Base-by-base conservation (phyloP, 2,329 filamentous ascomycete genomes). In the Shiraia bambusicola region DNA sequence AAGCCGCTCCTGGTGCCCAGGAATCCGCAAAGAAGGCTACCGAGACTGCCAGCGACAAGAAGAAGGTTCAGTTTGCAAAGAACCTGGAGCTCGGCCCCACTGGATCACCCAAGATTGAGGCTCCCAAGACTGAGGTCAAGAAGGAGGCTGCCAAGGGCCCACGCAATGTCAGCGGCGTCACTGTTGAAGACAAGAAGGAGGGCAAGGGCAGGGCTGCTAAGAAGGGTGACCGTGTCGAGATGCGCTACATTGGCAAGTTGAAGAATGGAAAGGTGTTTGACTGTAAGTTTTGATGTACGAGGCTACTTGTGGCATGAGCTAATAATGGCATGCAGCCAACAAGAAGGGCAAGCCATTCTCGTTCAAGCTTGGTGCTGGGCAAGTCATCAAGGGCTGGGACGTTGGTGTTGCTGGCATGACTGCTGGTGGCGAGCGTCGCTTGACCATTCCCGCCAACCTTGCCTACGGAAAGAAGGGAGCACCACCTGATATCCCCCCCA, bases 341-440 rank as follows among this genome's bases (percentile, higher is more conserved):
- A 98, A 97, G 81, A 96, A 94, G 78, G 93, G 93, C 63, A 91
- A 95, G 77, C 92, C 94, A 44, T 98, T 98, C 77, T 81, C 80
- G 56, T 97, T 97, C 83, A 95, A 92, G 79, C 83, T 94, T 48
- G 94, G 93, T 58, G 83, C 84, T 67, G 91, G 91, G 49, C 88
- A 97, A 72, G 94, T 98, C 63, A 98, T 98, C 78, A 93, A 95
- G 81, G 93, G 93, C 58, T 97, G 93, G 94, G 94, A 98, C 70
- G 82, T 97, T 54, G 93, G 93, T 73, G 77, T 98, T 58, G 79
- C 81, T 57, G 94, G 94, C 72, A 96, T 98, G 89, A 78, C 84
- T 58, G 85, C 91, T 57, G 93, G 93, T 64, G 90, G 89, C 62
- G 94, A 98, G 80, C 88, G 93, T 63, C 86, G 93, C 58, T 79